Base-by-base conservation (phyloP, 2,329 filamentous ascomycete genomes). In the Sarocladium brachiariae region DNA sequence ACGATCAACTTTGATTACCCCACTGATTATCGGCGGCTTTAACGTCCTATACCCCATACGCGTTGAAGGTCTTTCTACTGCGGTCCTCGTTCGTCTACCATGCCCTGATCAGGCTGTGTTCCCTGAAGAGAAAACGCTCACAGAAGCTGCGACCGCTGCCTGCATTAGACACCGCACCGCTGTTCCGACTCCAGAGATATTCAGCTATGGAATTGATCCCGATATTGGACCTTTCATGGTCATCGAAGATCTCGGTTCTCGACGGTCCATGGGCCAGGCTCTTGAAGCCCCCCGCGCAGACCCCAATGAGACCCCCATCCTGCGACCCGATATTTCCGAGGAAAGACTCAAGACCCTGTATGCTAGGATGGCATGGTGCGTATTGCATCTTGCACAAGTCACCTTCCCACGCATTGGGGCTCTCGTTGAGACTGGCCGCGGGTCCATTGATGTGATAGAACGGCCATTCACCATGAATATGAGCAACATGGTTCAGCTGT, bases 21-120 rank as follows among this genome's bases (percentile, higher is more conserved):
- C 61, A 2, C 49, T 65, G 2, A 53, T 62, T 1, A 49, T 59
- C 11, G 60, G 61, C 9, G 60, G 61, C 37, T 63, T 60, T 53
- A 62, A 63, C n/a, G 51, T 60, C 7, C 53, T 62, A 2, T 63
- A 63, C 45, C 53, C 50, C 0, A 51, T 63, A 14, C 54, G 50
- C 10, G 7, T 59, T 13, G 52, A 59, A 18, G 54, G 54, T 4
- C n/a, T 48, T 21, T 51, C 51, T 45, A 1, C 4, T 1, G 47
- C 54, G 2, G 14, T 58, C 46, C 49, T 64, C 5, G 50, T 60
- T 37, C 61, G 61, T 0, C 14, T 63, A 9, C 61, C 60, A 14
- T 58, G 53, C 14, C 60, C 56, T 1, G 53, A 45, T 35, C 52
- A 55, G 35, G 53, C 49, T 4, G 1, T 55, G 10, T 62, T 58